Conservation (phyloP, 257 asterid species). For the Plantago ovata region DNA sequence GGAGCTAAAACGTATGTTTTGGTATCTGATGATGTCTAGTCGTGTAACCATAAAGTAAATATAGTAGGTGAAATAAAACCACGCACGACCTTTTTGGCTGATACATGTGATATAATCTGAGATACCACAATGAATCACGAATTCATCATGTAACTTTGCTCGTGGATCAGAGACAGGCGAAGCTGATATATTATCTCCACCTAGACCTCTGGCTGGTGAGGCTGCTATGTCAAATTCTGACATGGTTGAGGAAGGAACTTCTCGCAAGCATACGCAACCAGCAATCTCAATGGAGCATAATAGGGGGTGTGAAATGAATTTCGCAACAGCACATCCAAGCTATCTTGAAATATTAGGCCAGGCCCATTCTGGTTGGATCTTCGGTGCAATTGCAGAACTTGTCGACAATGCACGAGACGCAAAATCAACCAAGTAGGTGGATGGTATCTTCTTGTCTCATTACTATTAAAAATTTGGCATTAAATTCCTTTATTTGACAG, state of each 20-base stretch:
- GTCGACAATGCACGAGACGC: conserved; percentile 86
- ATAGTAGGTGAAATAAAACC: background rate
- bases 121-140: conserved; percentile 1
- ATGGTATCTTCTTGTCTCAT: conserved; percentile 15
- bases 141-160: background rate
- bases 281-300: conserved; percentile 22
- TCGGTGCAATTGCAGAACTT: conserved; percentile 88
- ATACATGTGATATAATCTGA: background rate
- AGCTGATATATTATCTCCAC: background rate
- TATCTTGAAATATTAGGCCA: conserved; percentile 72
- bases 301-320: conserved; percentile 38
- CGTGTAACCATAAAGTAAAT: too few species aligned
- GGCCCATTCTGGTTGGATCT: conserved; percentile 79
- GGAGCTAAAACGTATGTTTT: too few species aligned
- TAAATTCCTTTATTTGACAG: conserved; percentile 33
- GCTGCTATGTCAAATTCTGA: conserved; percentile 36
- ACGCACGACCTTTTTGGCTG: conserved; percentile 10
- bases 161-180: conserved; percentile 19
- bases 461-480: conserved; percentile 8
- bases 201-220: conserved; percentile 30
- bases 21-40: too few species aligned
- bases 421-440: conserved; percentile 60
- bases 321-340: conserved; percentile 61
- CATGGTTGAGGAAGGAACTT: conserved; percentile 30
- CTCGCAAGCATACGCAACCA: conserved; percentile 15